These are phyloP conservation scores for Leersia perrieri DNA, from an alignment of 176 grass and related monocot species.

Conservation along the genomic window DNA sequence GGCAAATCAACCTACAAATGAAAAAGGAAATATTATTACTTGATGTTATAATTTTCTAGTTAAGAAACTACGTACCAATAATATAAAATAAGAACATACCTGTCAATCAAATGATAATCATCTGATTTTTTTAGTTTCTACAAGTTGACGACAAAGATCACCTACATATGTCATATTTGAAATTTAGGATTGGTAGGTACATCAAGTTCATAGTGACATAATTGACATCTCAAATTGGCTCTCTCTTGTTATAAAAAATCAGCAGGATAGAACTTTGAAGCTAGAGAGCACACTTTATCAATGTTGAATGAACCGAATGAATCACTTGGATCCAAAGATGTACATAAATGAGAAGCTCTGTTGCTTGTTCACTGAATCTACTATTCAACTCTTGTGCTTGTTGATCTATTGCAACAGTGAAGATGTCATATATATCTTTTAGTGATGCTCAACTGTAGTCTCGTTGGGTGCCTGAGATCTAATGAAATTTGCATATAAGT, in stretches of 20 bases:
- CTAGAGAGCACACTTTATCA: neutral
- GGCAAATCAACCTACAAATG: too few relatives aligned
- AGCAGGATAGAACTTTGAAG: neutral
- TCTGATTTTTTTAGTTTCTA: too few relatives aligned
- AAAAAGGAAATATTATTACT: too few relatives aligned
- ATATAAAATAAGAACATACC: too few relatives aligned
- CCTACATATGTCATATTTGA: too few relatives aligned
- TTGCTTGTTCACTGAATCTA: neutral
- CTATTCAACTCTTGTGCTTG: neutral
- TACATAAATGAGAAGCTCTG: neutral
- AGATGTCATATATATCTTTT: neutral
- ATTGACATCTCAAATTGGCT: neutral
- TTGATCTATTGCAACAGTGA: neutral
- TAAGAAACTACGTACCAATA: too few relatives aligned
- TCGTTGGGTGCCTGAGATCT: neutral
- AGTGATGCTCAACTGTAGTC: neutral
- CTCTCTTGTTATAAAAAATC: slow-evolving; percentile 2
- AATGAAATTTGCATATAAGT: neutral
- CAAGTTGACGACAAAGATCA: too few relatives aligned
- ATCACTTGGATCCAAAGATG: neutral
- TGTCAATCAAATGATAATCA: too few relatives aligned
- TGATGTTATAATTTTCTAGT: too few relatives aligned
- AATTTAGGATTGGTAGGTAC: neutral
- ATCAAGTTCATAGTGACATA: slow-evolving; percentile 2
- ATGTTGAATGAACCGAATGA: neutral